Base-by-base conservation (phyloP, 768 basidiomycete species). In the Rhizopogon vesiculosus region DNA sequence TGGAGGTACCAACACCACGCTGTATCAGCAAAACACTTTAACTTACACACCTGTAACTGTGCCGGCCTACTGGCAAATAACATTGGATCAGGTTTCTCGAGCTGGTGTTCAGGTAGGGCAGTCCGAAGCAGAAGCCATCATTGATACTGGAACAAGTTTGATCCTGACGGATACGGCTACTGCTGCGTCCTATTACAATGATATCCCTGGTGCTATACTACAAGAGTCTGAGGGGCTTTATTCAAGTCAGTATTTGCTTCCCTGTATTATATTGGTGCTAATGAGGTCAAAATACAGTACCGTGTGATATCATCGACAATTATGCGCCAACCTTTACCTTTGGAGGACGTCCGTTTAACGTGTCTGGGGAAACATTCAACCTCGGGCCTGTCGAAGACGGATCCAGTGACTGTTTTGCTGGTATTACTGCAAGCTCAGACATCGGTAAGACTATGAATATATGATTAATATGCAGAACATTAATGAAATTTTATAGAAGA, bases 1-100 rank as follows among this genome's bases (percentile, higher is more conserved):
- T 46, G 85, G 85, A 29, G 85, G 83, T 33, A 72, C 74, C 5
- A 74, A 87, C 65, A 60, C 60, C 4, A 58, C 62, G 10, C 64
- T 84, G 31, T 83, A 81, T 53, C 81, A 81, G 45, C 65, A 66
- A 8, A 66, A 83, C 63, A 62, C 58, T 8, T 66, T 83, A 61
- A 75, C 75, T 13, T 76, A 74, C 29, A 41, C 64, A 33, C 50
- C 62, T 2, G 68, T 77, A 3, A 67, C 64, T 19, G n/a, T 63
- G 3, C 45, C 57, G 53, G 72, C 60, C 19, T 77, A 64, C 60
- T 77, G 76, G 75, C 69, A 78, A 56, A 63, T 76, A 18, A 63
- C 49, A 3, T 29, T 74, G 46, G 69, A 71, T 40, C 62, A 61
- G 12, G 54, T 76, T 28, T 45, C 39, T 45, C 64, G 67, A n/a